Base-by-base conservation (phyloP, 352 stramenopile genomes). In the Pythium dissimile region DNA sequence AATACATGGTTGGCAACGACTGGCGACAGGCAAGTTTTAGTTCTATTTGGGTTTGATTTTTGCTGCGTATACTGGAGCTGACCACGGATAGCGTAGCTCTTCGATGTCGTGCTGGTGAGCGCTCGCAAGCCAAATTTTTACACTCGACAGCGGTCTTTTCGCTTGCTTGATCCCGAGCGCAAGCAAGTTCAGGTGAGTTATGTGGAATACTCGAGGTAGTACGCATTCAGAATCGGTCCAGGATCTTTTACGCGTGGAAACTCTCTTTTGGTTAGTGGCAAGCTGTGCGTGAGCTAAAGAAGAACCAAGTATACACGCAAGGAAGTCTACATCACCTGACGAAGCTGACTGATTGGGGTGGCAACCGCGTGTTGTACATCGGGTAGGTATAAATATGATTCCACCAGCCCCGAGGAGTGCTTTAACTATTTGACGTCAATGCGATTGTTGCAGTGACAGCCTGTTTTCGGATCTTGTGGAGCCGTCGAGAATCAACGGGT, bases 391-490 rank as follows among this genome's bases (percentile, higher is more conserved):
- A 15, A 21, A 13, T 18, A 23, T 9, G 37, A 3, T 15, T 24
- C 4, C 3, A 32, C 21, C 3, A 27, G 11, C 31, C 41, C 31
- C 13, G 1, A 16, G 18, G 28, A 32, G 23, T 24, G 13, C 9
- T 46, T 5, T 24, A 20, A 18, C 13, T 7, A 23, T 45, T 46
- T 39, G n/a, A 1, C 32, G 31, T 1, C n/a, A n/a, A 38, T 28
- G 30, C 34, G 15, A 28, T 41, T 45, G 47, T 5, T 4, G 46
- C 61, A 89, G 80, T 31, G 92, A 98, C 53, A 97, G 89, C 38
- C 66, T 98, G 15, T 98, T 98, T 65, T 94, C 93, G 8, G 91
- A 98, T 77, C 72, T 98, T 37, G 89, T 97, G 9, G 92, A 97
- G 62, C 91, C 93, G 5, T 96, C 94, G 28, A 84, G 91, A 28